Conservation (phyloP, 2,329 filamentous ascomycete species). For the Zymoseptoria brevis region DNA sequence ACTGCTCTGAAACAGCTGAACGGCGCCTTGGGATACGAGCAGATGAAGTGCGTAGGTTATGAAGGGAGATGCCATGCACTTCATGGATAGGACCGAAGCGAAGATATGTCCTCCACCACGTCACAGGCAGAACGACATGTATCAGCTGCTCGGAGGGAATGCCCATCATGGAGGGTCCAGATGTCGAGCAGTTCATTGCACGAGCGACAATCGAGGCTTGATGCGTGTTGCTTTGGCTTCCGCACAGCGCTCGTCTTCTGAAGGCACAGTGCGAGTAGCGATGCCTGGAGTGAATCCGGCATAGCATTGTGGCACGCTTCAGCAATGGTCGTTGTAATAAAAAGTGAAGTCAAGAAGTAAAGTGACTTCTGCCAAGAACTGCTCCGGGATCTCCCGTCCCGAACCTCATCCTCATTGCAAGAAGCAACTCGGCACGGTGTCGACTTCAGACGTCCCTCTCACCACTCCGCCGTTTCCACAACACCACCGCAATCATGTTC, state of each 20-base stretch:
- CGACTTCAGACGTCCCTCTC: conserved; percentile 1
- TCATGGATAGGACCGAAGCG: neutral
- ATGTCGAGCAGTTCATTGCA: neutral
- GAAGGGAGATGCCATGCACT: neutral
- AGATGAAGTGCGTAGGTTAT: neutral
- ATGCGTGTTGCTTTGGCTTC: neutral
- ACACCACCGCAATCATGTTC: conserved; percentile 42
- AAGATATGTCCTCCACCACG: neutral
- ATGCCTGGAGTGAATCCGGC: too few species aligned
- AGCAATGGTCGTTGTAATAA: too few species aligned
- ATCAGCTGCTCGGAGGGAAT: neutral
- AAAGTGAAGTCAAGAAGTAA: neutral
- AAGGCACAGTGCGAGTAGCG: too few species aligned
- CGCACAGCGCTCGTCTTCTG: neutral
- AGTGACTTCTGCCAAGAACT: neutral
- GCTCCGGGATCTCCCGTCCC: conserved; percentile 1
- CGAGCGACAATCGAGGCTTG: neutral
- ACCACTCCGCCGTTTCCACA: conserved; percentile 3
- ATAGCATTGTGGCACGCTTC: too few species aligned
- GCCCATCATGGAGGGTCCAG: neutral
- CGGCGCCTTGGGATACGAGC: neutral
- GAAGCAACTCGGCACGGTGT: neutral
- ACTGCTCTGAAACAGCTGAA: neutral
- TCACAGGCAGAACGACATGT: neutral
- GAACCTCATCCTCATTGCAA: neutral